Base-by-base conservation (phyloP, 1,139 yeast genomes). In the Wickerhamomyces sp. region DNA sequence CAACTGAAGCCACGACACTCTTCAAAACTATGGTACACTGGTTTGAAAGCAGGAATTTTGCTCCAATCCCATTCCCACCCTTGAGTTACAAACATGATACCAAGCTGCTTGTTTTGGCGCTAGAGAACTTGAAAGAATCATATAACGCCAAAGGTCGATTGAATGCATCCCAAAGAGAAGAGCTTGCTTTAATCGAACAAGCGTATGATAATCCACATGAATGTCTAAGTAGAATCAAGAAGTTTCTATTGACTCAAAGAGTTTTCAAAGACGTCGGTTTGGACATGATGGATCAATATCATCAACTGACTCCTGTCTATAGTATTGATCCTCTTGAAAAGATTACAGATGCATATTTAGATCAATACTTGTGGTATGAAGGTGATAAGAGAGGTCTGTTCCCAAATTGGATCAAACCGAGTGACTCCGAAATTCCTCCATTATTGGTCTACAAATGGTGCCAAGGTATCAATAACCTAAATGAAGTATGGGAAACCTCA, bases 191-290 rank as follows among this genome's bases (percentile, higher is more conserved):
- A 52, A 90, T 94, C 44, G 99, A 94, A 61, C 96, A 90, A 60
- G 98, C 98, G 0, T 93, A 89, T 62, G 99, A 93, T 59, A 89
- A 89, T 55, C 99, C 99, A 0, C 96, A 90, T 62, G 98, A 93
- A 60, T 85, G 93, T 52, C 71, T 94, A 49, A 85, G 85, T 15
- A 78, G 96, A 51, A 78, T 93, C 47, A 94, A 93, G 65, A 84
- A 87, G 56, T 81, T 84, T 43, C 66, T 94, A 39, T 69, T 91
- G 47, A 88, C 97, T 0, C 97, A 91, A 63, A 74, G 99, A 50
- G 94, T 89, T 10, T 94, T 93, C 68, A 91, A 90, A 60, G 97
- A 94, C 52, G 90, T 84, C 3, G 83, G 84, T 1, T 63, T 94
- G 37, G 94, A 90, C 46, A 85, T 94, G 95, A 83, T 87, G 84